Base-by-base conservation (phyloP, 2,329 filamentous ascomycete genomes). In the Aspergillus nomiae region DNA sequence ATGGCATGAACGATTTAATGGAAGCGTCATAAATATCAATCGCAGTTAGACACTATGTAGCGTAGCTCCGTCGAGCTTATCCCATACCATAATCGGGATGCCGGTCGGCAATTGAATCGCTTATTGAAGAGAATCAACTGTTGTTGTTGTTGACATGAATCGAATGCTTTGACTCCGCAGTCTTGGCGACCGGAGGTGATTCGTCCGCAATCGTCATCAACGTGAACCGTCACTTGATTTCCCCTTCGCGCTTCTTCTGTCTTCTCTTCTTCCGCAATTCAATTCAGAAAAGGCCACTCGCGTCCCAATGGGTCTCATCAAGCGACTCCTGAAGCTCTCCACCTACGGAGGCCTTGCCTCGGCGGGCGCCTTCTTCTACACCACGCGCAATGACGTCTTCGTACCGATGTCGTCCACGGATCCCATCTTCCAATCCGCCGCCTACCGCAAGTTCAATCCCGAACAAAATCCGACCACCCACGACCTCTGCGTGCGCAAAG, bases 401-500 rank as follows among this genome's bases (percentile, higher is more conserved):
- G 78, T 87, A 70, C 83, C 86, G 59, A 84, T 89, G 46, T 74
- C 89, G 54, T 75, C 81, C n/a, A 74, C 83, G 51, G 82, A 84
- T 67, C 89, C 91, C 69, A 84, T 91, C 69, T 89, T 88, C 83
- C 80, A 80, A 59, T 85, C 85, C 32, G 79, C 82, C 21, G 76
- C 83, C 60, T 90, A 85, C 79, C 77, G 80, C 56, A 83, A 82
- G 63, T 84, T 85, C 76, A 92, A 92, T 70, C 85, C 87, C 1
- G 82, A 84, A 48, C 77, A 81, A 36, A 90, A 91, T 74, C 85
- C 88, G 0, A 81, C 85, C 0, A 85, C 85, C 0, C 84, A 90
- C 62, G 90, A 92, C 72, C 77, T 90, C 12, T 89, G 86, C 69
- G 79, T 90, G 67, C 86, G 87, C 67, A 83, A 82, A 41, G 82